Conservation (phyloP, 2,329 filamentous ascomycete genomes). For the Aspergillus ibericus region DNA sequence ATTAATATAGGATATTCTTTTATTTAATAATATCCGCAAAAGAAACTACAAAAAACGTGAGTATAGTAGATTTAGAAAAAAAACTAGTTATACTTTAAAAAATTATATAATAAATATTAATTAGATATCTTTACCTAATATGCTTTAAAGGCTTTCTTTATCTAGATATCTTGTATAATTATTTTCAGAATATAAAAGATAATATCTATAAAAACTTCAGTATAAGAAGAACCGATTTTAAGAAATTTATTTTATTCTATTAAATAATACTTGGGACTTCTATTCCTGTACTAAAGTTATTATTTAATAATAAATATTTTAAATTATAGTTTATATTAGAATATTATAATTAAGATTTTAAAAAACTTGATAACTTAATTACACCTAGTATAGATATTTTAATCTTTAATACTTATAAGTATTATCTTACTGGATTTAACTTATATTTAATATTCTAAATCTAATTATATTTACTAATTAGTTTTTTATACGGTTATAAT, state of each 20-base stretch:
- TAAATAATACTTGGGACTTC: not conserved
- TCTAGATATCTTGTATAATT: not conserved
- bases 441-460: not conserved
- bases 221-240: not conserved
- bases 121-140: not conserved
- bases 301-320: not conserved
- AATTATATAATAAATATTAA: not conserved
- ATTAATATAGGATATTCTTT: not conserved
- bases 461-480: not conserved
- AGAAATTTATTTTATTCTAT: not conserved
- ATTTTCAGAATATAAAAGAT: not conserved
- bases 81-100: not conserved
- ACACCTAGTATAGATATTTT: not conserved
- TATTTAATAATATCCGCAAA: not conserved
- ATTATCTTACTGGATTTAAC: not conserved
- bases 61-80: not conserved
- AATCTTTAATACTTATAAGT: not conserved
- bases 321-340: not conserved
- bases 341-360: not conserved
- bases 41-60: not conserved
- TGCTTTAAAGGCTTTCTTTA: not conserved
- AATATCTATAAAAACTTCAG: not conserved
- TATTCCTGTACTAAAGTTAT: not conserved
- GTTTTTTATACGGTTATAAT: not conserved
- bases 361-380: not conserved